Evolutionary conservation across 139 green algal genomes (phyloP).

Genomic region (Deuterostichococcus epilithicus): DNA sequence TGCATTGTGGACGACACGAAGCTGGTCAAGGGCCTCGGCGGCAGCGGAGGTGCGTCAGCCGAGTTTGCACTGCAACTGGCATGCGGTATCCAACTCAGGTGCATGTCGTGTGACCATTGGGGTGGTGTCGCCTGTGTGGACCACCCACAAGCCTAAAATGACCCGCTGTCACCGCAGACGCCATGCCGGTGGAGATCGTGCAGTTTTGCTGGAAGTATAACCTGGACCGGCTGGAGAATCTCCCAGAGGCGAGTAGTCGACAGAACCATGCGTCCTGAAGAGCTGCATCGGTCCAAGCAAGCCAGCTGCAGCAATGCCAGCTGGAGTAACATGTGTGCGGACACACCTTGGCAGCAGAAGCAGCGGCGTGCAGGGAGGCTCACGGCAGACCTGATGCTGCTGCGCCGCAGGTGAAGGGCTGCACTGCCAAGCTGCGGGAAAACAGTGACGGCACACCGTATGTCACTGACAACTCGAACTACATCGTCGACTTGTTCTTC

Average conservation of each 20-base stretch:
- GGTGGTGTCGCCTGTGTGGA: no score
- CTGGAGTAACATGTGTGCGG: no score
- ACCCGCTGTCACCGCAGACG: slow-evolving; percentile 23
- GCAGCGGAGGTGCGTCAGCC: slow-evolving; percentile 64
- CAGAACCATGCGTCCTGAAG: no score
- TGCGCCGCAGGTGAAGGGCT: not conserved
- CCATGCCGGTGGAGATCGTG: slow-evolving; percentile 98
- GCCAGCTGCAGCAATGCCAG: no score
- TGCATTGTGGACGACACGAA: slow-evolving; percentile 99
- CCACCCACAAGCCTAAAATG: not conserved
- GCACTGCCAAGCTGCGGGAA: slow-evolving; percentile 85
- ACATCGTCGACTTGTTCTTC: slow-evolving; percentile 99
- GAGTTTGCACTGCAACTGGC: not conserved
- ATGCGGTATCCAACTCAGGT: not conserved
- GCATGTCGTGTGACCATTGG: not conserved
- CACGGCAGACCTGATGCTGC: no score
- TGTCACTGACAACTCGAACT: slow-evolving; percentile 99
- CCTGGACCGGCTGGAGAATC: slow-evolving; percentile 42
- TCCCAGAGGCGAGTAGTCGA: slow-evolving; percentile 48
- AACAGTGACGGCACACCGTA: slow-evolving; percentile 89
- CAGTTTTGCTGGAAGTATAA: slow-evolving; percentile 98
- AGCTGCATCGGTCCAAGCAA: no score
- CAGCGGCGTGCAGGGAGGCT: no score
- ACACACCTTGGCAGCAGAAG: no score
- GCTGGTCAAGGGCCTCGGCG: slow-evolving; percentile 81